Evolutionary conservation across 2,329 filamentous ascomycete species (phyloP), one percentile per base, ranked within the genome.

Genomic region (Verticillium longisporum): DNA sequence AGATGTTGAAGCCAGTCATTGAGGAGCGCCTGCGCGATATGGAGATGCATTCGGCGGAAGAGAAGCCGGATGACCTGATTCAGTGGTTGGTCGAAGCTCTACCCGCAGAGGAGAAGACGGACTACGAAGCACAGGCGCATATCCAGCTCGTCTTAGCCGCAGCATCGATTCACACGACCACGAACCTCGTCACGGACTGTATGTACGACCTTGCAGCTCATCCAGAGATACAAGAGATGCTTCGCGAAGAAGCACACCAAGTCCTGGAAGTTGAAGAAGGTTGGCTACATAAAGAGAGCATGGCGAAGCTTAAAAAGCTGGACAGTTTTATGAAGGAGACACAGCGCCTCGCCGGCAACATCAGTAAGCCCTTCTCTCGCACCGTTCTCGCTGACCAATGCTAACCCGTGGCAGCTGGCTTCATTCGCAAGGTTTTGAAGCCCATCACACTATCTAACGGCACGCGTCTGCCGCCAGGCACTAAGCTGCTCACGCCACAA

Each of bases 261-360:
- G 73, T 80, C 6, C 67, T 82, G 18, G 69, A 73, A 34, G 70
- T 73, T 2, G 77, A 79, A 6, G 73, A 74, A 3, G 75, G 73
- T 9, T 79, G 76, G 76, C 66, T 69, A 10, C 72, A 66, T 58
- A 80, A 78, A 66, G 75, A 77, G 62, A 77, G 71, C 62, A 74
- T 80, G 72, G 66, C 71, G 31, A 78, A 74, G 63, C 69, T 81
- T 53, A 75, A 75, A 67, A 80, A 79, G 69, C 65, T 80, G 66
- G 78, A 81, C 66, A 80, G 78, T 64, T 80, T 81, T 67, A 78
- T 81, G 70, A 78, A 76, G 63, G 78, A 81, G 66, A 71, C 72
- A 32, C 70, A 73, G 66, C 72, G 78, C 7, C 63, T 77, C 5
- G 70, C 71, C 3, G 77, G 77, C 36, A 79, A 78, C 33, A 77